Percentiles rank a stretch among this genome's conserved stretches.
Evolutionary conservation across 768 basidiomycete genomes (phyloP).

Genomic region (Panaeolus papilionaceus): DNA sequence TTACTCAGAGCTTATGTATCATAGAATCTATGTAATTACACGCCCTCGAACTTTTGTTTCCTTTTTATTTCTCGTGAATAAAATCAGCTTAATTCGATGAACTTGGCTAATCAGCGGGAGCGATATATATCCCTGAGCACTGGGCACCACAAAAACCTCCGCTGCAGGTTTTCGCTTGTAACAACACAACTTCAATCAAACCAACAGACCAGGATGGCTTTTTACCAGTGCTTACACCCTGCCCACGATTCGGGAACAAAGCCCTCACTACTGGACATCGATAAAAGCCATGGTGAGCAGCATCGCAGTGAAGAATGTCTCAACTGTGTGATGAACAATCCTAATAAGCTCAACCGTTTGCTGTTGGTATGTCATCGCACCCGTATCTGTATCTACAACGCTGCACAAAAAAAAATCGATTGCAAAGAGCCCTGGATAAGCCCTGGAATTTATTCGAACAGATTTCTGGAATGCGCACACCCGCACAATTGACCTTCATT

Average conservation of each 20-base stretch:
- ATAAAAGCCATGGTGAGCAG: slow-evolving; percentile 1
- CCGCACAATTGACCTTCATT: background rate
- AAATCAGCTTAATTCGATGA: background rate
- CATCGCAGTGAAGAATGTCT: background rate
- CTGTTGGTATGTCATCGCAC: background rate
- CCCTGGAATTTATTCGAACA: background rate
- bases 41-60: too few species aligned
- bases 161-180: slow-evolving; percentile 1
- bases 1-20: background rate
- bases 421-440: too few species aligned
- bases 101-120: background rate
- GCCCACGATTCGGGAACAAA: slow-evolving; percentile 1
- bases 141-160: slow-evolving; percentile 4
- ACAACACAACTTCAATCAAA: slow-evolving; percentile 5
- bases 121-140: slow-evolving; percentile 5
- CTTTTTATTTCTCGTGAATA: too few species aligned
- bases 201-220: background rate
- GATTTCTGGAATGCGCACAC: background rate
- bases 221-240: background rate
- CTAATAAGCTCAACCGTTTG: background rate
- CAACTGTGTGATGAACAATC: slow-evolving; percentile 10
- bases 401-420: too few species aligned
- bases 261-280: slow-evolving; percentile 8
- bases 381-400: background rate
- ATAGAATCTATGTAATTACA: background rate